Conservation (phyloP, 2,329 filamentous ascomycete species). For the Cylindrodendrum hubeiense region DNA sequence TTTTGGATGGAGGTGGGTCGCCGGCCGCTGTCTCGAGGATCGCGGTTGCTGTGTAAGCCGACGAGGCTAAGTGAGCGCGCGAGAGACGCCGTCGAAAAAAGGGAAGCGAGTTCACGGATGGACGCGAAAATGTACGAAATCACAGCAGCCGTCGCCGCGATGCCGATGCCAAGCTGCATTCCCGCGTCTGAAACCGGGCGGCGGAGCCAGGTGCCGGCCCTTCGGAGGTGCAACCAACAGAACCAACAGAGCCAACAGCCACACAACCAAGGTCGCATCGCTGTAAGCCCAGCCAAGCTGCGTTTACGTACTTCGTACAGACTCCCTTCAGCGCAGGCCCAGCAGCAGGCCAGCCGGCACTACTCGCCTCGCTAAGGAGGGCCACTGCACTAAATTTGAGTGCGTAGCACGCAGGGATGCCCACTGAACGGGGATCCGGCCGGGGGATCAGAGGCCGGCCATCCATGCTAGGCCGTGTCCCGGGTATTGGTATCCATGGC, state of each 20-base stretch:
- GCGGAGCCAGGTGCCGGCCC: neutral
- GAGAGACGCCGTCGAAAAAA: too few species aligned
- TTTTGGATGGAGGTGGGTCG: neutral
- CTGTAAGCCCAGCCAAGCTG: neutral
- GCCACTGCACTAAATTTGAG: neutral
- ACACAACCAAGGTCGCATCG: conserved; percentile 1
- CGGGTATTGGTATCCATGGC: conserved; percentile 12
- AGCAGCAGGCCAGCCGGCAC: neutral
- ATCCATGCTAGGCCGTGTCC: conserved; percentile 13
- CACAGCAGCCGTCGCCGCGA: neutral
- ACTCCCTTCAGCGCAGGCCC: neutral
- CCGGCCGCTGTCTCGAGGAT: neutral
- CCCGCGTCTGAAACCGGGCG: conserved; percentile 3
- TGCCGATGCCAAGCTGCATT: conserved; percentile 5
- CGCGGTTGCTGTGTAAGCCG: too few species aligned
- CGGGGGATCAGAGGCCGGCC: conserved; percentile 5
- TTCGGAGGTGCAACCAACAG: conserved; percentile 8
- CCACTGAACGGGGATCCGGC: too few species aligned
- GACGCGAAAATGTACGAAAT: neutral
- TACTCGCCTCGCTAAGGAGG: neutral
- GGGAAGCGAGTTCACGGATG: neutral
- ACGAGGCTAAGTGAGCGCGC: neutral
- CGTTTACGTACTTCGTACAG: conserved; percentile 1
- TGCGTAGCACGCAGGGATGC: neutral
- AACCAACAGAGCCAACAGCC: too few species aligned